Percentiles rank a stretch among this genome's conserved stretches.
Conservation (phyloP, 495 filamentous ascomycete genomes). For the Pyrenula aspistea region DNA sequence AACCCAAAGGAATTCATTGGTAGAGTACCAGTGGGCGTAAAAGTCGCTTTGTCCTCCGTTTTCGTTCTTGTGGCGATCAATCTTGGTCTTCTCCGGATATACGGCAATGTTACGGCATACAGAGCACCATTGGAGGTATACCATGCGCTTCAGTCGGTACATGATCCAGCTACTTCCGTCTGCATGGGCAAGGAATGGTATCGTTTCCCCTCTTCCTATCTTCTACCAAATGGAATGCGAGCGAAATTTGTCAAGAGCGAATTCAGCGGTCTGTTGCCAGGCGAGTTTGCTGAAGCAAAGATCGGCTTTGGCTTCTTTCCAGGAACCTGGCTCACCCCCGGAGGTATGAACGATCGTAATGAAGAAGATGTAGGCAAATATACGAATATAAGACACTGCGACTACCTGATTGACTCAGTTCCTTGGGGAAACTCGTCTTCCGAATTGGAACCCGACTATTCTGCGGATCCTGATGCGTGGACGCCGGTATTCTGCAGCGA, state of each 20-base stretch:
- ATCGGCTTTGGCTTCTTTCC: slow-evolving; percentile 50
- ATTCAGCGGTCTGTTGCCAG: slow-evolving; percentile 81
- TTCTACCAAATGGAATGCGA: slow-evolving; percentile 64
- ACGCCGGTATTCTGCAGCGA: slow-evolving; percentile 55
- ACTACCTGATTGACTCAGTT: slow-evolving; percentile 79
- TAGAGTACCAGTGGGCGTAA: slow-evolving; percentile 58
- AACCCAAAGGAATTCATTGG: slow-evolving; percentile 52
- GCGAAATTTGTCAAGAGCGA: slow-evolving; percentile 84
- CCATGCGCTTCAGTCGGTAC: slow-evolving; percentile 34
- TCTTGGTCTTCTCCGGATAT: slow-evolving; percentile 54
- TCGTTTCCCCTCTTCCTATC: slow-evolving; percentile 88
- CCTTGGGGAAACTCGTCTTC: slow-evolving; percentile 46
- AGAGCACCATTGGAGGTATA: slow-evolving; percentile 76
- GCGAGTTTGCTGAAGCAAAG: slow-evolving; percentile 68
- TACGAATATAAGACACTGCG: slow-evolving; percentile 61
- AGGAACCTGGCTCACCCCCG: slow-evolving; percentile 67
- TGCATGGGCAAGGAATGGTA: slow-evolving; percentile 99
- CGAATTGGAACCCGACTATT: slow-evolving; percentile 62
- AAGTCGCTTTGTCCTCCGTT: slow-evolving; percentile 45
- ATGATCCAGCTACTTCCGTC: slow-evolving; percentile 49
- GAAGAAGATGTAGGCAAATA: slow-evolving; percentile 81
- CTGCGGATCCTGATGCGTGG: slow-evolving; percentile 59
- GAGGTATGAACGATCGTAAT: slow-evolving; percentile 90
- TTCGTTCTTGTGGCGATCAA: slow-evolving; percentile 45
- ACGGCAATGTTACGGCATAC: slow-evolving; percentile 79